These are phyloP conservation scores for Manihot esculenta DNA, from an alignment of 441 rosid genomes.

Conservation along the genomic window DNA sequence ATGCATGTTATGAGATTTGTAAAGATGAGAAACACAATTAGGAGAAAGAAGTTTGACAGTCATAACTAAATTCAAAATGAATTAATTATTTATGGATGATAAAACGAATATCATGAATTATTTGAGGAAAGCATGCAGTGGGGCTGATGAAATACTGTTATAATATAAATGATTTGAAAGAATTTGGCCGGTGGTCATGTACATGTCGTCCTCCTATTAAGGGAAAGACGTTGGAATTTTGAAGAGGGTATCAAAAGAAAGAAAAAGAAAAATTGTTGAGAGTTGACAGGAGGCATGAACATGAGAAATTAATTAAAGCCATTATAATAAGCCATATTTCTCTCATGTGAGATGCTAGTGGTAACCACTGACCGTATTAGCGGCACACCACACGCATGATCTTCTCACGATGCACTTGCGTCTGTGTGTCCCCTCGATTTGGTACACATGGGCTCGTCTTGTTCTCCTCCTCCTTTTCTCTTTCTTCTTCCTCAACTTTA, in stretches of 20 bases:
- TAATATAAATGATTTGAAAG: slow-evolving; percentile 7
- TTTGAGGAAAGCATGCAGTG: no score
- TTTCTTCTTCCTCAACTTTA: no score
- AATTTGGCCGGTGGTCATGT: neutral
- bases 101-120: no score
- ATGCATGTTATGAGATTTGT: no score
- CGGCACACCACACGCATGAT: slow-evolving; percentile 17
- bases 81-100: no score
- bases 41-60: no score
- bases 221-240: neutral
- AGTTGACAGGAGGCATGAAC: no score
- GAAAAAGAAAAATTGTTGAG: no score
- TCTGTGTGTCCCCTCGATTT: slow-evolving; percentile 40
- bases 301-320: no score
- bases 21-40: no score
- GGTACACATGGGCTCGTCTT: slow-evolving; percentile 33
- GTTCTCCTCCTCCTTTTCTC: slow-evolving; percentile 13
- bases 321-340: neutral
- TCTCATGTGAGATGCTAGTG: slow-evolving; percentile 17
- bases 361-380: neutral
- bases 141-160: neutral
- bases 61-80: no score
- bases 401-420: slow-evolving; percentile 20
- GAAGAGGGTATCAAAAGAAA: neutral
- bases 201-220: slow-evolving; percentile 10